Base-by-base conservation (phyloP, 768 basidiomycete genomes). In the Mycena galericulata region DNA sequence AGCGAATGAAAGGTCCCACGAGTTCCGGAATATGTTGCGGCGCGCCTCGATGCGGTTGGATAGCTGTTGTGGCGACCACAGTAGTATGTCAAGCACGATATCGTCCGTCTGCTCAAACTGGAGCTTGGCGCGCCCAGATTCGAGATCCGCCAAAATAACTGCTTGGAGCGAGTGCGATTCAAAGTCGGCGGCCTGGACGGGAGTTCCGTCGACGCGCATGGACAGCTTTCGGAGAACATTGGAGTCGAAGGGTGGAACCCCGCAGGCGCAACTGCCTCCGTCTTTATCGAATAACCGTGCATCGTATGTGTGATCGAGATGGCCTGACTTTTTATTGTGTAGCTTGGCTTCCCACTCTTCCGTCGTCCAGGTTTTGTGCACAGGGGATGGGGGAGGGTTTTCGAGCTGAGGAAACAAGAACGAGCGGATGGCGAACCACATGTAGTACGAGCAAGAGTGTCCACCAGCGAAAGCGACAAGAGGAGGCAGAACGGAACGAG, bases 81-180 rank as follows among this genome's bases (percentile, higher is more conserved):
- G 24, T 7, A 17, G 2, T 10, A 24, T 27, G 3, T 56, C 58
- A 10, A 63, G 26, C 61, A 68, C 11, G 15, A 62, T 49, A 34
- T 62, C 67, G 24, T 68, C 67, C 41, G 67, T 62, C 55, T 62
- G 60, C 24, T 68, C 67, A 26, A 68, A 63, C 67, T 68, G 67
- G 4, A 63, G 60, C 56, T 68, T 62, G 38, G 61, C 61, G 27
- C 57, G 61, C 27, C 55, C 61, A 29, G 63, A 34, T 43, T 62
- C 67, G 2, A 68, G 49, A 43, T 68, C 67, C 20, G 61, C 30
- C 17, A 29, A 49, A 30, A 68, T 36, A n/a, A 68, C n/a, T 5
- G 49, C 67, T 22, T 56, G 67, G 29, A 68, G 55, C 8, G 56
- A 29, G n/a, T n/a, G 55, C 41, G 67, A 57, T 10, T 50, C 47